phyloP scores from a whole-genome alignment of 2,329 filamentous ascomycete species.

The Pseudogymnoascus sp. region DNA sequence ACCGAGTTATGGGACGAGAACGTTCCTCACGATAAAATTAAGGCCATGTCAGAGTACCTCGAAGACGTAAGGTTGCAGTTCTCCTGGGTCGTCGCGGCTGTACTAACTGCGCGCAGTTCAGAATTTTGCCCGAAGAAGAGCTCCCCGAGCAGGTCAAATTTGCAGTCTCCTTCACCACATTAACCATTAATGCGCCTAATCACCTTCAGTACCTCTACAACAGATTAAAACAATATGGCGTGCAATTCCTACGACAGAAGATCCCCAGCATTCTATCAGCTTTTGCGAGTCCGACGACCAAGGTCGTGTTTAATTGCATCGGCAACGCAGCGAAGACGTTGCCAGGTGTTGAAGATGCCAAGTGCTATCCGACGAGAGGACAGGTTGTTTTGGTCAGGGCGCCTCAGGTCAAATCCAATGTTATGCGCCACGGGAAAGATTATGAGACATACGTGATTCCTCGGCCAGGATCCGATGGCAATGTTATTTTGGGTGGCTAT shows the following conservation, averaged over 20 bases:
- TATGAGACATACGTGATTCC: conserved; percentile 36
- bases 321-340: conserved; percentile 13
- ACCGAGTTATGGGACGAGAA: conserved; percentile 35
- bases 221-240: conserved; percentile 25
- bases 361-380: conserved; percentile 21
- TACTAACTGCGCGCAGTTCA: conserved; percentile 23
- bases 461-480: conserved; percentile 30
- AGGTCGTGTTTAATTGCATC: conserved; percentile 14
- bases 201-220: conserved; percentile 29
- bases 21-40: conserved; percentile 33
- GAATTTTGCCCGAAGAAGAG: conserved; percentile 22
- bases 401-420: conserved; percentile 30
- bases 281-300: conserved; percentile 14
- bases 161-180: conserved; percentile 30
- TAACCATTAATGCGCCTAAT: conserved; percentile 32
- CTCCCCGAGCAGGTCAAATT: conserved; percentile 29
- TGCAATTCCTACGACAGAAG: conserved; percentile 27
- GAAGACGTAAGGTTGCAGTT: conserved; percentile 28
- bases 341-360: conserved; percentile 16
- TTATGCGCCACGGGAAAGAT: conserved; percentile 33
- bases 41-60: conserved; percentile 33
- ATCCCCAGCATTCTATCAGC: conserved; percentile 24
- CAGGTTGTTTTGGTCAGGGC: conserved; percentile 27
- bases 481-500: conserved; percentile 33
- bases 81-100: too few relatives aligned